Conservation (phyloP, 2,329 filamentous ascomycete species). For the Fulvia fulva region DNA sequence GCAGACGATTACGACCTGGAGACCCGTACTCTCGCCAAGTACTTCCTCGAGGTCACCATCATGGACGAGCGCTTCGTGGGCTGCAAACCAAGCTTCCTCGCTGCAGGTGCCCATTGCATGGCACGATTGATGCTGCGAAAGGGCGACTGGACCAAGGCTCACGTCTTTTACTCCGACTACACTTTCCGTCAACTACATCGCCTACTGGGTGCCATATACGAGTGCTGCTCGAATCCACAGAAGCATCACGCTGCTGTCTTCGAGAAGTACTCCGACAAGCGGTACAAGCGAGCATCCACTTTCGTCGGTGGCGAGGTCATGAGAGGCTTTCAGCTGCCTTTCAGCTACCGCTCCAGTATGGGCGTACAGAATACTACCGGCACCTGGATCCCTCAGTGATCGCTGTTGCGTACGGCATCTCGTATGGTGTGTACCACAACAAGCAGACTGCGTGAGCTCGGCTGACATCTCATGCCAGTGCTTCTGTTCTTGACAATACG, state of each 20-base stretch:
- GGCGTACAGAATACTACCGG: conserved; percentile 18
- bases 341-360: conserved; percentile 13
- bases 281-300: conserved; percentile 78
- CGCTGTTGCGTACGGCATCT: background rate
- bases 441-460: background rate
- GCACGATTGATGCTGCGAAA: conserved; percentile 84
- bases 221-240: conserved; percentile 77
- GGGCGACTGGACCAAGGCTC: conserved; percentile 78
- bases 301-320: conserved; percentile 74
- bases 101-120: conserved; percentile 88
- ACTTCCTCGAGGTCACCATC: conserved; percentile 92
- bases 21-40: conserved; percentile 92
- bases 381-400: conserved; percentile 14
- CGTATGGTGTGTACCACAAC: background rate
- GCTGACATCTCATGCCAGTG: background rate
- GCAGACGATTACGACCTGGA: conserved; percentile 96
- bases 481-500: conserved; percentile 11
- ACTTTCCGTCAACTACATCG: conserved; percentile 79
- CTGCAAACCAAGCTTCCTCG: conserved; percentile 81
- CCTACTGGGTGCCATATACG: conserved; percentile 71
- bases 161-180: conserved; percentile 92
- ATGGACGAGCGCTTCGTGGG: conserved; percentile 98
- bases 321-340: conserved; percentile 54
- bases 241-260: conserved; percentile 83
- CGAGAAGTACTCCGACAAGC: conserved; percentile 85